These are phyloP conservation scores for Sarocladium strictum DNA, from an alignment of 2,329 filamentous ascomycete species.

Conservation along the genomic window DNA sequence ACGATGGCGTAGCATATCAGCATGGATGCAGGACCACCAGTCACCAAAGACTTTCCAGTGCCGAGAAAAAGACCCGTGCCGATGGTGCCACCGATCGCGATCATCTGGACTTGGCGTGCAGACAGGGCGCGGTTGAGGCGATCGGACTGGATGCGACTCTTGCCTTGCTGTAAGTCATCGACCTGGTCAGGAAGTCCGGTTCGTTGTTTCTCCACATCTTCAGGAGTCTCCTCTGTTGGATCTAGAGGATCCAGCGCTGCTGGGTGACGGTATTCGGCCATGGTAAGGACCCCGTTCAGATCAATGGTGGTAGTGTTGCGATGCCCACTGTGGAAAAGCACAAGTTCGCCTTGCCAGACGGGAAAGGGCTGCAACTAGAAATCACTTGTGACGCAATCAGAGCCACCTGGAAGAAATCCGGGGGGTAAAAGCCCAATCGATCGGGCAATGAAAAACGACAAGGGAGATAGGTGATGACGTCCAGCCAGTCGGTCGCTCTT, in stretches of 20 bases:
- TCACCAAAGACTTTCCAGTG: conserved; percentile 14
- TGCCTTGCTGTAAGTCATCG: neutral
- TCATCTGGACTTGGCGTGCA: conserved; percentile 29
- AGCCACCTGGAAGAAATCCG: no score
- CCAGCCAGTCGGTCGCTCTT: no score
- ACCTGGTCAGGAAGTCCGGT: neutral
- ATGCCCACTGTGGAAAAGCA: no score
- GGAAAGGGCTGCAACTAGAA: neutral
- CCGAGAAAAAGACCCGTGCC: conserved; percentile 14
- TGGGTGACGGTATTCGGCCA: conserved; percentile 1
- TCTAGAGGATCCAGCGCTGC: neutral
- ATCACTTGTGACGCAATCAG: no score
- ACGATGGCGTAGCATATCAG: neutral
- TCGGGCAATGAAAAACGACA: no score
- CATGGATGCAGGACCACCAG: neutral
- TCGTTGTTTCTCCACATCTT: neutral
- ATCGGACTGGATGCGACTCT: neutral
- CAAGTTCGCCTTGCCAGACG: neutral
- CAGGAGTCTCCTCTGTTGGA: neutral
- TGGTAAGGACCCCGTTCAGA: neutral
- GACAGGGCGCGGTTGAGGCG: conserved; percentile 11
- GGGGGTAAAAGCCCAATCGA: no score
- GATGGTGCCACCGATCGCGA: conserved; percentile 4
- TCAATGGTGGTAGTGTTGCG: neutral
- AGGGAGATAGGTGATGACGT: no score